Base-by-base conservation (phyloP, 2,329 filamentous ascomycete species). In the Blastomyces emzantsi region DNA sequence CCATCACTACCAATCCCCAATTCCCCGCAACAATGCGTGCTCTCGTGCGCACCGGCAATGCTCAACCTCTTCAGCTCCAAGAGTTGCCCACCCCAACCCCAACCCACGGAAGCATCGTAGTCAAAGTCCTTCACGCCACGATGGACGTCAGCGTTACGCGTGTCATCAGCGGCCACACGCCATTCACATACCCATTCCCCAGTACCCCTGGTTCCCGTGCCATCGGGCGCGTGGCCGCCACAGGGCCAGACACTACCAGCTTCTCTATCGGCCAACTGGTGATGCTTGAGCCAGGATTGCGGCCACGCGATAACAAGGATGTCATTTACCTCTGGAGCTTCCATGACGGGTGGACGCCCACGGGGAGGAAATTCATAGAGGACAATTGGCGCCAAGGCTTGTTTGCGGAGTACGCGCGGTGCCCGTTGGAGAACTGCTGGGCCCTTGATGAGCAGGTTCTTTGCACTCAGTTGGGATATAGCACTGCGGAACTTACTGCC, bases 151-250 rank as follows among this genome's bases (percentile, higher is more conserved):
- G 39, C 43, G 43, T 61, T 54, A 33, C 58, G 17, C 52, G 64
- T 2, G 58, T 64, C 36, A n/a, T 64, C 36, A 64, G 36, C 22
- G 25, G 61, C 7, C 43, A 67, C 17, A 62, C 62, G 22, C 57
- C 58, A 17, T 55, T 61, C 55, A 65, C 59, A 13, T 62, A 65
- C 47, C 63, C 67, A 25, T 52, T 62, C 9, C 67, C 60, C 62
- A 64, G 52, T 57, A 60, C 64, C 22, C 65, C 66, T 22, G 65
- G 79, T 0, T 70, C 71, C 13, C 72, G 76, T 54, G 79, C 77
- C 7, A 74, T 76, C 41, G 79, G 79, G 19, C 73, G 74, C 59
- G 72, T 80, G 41, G 76, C 75, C 11, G 78, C 62, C 25, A n/a
- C 62, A 5, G 64, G 65, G 28, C 65, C 64, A 9, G 67, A 69